Conservation (phyloP, 73 alveolate species). For the Symbiodinium pilosum region DNA sequence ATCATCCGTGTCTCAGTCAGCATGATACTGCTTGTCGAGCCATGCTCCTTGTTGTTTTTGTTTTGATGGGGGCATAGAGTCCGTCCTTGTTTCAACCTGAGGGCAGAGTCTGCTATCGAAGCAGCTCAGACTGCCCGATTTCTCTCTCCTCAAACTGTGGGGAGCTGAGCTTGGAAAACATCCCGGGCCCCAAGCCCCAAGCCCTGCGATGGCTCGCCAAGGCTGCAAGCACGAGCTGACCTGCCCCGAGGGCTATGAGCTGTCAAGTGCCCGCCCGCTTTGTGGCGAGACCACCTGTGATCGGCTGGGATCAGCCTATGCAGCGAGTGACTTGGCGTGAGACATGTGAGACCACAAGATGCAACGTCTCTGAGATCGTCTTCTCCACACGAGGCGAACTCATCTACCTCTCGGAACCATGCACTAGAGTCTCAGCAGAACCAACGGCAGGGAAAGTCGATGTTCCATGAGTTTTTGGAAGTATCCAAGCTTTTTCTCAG, state of each 20-base stretch:
- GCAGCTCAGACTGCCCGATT: neutral
- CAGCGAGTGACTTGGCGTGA: neutral
- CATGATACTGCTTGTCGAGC: too few relatives aligned
- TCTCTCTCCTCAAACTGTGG: neutral
- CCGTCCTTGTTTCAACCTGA: neutral
- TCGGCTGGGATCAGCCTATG: neutral
- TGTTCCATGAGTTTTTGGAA: neutral
- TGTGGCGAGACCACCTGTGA: neutral
- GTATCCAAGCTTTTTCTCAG: neutral
- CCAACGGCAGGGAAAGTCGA: neutral
- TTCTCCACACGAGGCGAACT: neutral
- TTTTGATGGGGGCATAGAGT: neutral
- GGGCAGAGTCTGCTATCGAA: neutral
- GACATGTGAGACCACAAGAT: too few relatives aligned
- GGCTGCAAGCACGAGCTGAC: neutral
- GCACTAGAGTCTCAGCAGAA: too few relatives aligned
- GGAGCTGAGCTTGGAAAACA: neutral
- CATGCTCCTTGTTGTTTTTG: neutral
- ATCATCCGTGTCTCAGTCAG: slow-evolving; percentile 1
- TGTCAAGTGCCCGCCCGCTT: neutral
- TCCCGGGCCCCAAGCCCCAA: too few relatives aligned
- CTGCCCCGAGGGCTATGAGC: neutral
- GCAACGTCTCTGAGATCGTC: too few relatives aligned
- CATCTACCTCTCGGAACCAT: neutral
- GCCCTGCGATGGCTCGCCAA: neutral